Base-by-base conservation (phyloP, 2,329 filamentous ascomycete genomes). In the Scolecobasidium constrictum region DNA sequence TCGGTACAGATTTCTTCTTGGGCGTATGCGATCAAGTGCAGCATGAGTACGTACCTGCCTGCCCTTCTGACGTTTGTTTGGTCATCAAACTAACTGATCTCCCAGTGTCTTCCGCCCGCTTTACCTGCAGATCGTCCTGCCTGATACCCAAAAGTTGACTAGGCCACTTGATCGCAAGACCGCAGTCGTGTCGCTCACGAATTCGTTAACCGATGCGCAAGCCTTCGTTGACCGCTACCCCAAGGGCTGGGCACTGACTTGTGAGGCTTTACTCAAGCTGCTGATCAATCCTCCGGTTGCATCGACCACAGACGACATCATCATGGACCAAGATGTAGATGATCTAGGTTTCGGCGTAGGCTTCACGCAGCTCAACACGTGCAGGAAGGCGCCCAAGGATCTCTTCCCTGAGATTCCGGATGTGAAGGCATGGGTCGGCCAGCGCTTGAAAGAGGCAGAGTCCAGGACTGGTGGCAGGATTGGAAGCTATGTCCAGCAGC, bases 291-390 rank as follows among this genome's bases (percentile, higher is more conserved):
- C 90, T 19, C 88, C 90, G 26, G 75, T 90, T 4, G 71, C 72
- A 12, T 66, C 73, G 5, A 65, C 69, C 13, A 66, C 73, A 26
- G 80, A 81, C 45, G 86, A 93, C 51, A 67, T 85, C 40, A 81
- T 94, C 49, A 76, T 78, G 9, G 92, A 96, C 58, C 81, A 86
- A 3, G 90, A 96, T 54, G 84, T 94, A 19, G 92, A 98, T 54
- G 92, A 98, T 59, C 79, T 95, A 51, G 82, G 86, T 20, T 98
- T 98, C 56, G 92, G 92, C 19, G 80, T 95, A 50, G 90, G 87
- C 6, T 98, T 94, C 64, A 96, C 92, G 1, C 81, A 85, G 22
- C 74, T 98, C 48, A 94, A 90, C 66, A 95, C 90, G 0, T 92
- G 90, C 67, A 86, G 82, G 59, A 79, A 79, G 46, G 68, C 77